Evolutionary conservation across 2,329 filamentous ascomycete genomes (phyloP), one percentile per base, ranked within the genome.

Genomic region (Trichoderma lentiforme): DNA sequence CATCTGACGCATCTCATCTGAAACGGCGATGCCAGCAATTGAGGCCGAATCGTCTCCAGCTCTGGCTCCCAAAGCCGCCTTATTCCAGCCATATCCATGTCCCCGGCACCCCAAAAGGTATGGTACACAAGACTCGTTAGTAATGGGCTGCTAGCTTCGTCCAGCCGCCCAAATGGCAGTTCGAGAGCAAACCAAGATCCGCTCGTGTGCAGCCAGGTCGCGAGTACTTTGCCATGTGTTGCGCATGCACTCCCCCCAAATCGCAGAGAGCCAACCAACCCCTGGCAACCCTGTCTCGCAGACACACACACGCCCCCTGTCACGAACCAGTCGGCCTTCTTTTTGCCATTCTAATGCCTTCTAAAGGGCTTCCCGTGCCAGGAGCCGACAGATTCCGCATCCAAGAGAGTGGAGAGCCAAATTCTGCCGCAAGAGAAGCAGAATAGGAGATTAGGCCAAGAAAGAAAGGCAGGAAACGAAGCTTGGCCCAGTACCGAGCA

Each of bases 191-290:
- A 32, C n/a, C 39, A 30, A 51, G 36, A 68, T 15, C 36, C 36
- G 36, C 47, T 56, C 57, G 28, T 39, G 32, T 47, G 26, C 53
- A 58, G 26, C 14, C 15, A 73, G 56, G 76, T 77, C 76, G 74
- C 74, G 74, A 69, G 51, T 77, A 77, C 76, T 75, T 77, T 72
- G 76, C 76, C 76, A 77, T 77, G 76, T 77, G 76, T 70, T 66
- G 72, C 68, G 71, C 73, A 76, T 70, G 63, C 71, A 67, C 69
- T 57, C 58, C 34, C 34, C 32, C 66, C 21, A 26, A 68, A 24
- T 30, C 53, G 32, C 18, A 66, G 26, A n/a, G 28, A 11, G 15
- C 26, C 60, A 62, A n/a, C 34, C 34, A 63, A 43, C 34, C 60
- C 60, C 60, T 30, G 34, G 21, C 34, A 39, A 28, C 63, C 65